Conservation (phyloP, 2,329 filamentous ascomycete species). For the Balansia obtecta region DNA sequence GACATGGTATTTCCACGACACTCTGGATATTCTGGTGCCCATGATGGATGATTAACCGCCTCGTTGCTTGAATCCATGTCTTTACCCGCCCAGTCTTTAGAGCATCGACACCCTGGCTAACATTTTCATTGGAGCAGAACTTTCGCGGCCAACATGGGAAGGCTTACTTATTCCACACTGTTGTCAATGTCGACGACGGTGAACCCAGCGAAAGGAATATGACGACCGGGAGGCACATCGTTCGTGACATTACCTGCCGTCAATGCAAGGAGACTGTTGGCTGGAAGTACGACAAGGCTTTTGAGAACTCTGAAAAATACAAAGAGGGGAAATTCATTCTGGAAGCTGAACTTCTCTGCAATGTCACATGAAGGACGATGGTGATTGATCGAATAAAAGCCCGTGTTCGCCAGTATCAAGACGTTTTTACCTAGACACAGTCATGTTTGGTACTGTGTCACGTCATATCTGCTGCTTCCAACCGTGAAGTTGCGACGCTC, state of each 20-base stretch:
- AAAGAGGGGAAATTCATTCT: conserved; percentile 98
- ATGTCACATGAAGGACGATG: conserved; percentile 41
- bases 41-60: no score
- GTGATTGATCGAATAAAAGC: not conserved
- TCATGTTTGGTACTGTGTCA: not conserved
- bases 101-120: not conserved
- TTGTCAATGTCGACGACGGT: conserved; percentile 79
- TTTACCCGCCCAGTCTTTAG: not conserved
- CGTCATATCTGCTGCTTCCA: not conserved
- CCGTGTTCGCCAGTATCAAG: not conserved
- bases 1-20: no score
- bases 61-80: not conserved
- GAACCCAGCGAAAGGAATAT: conserved; percentile 92
- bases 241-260: conserved; percentile 82
- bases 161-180: conserved; percentile 87
- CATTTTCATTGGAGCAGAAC: conserved; percentile 46
- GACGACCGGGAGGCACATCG: conserved; percentile 91
- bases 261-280: conserved; percentile 89
- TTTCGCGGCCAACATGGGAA: conserved; percentile 98
- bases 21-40: no score
- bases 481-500: not conserved
- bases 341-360: conserved; percentile 79
- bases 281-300: conserved; percentile 99
- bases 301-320: conserved; percentile 85
- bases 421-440: not conserved